Base-by-base conservation (phyloP, 768 basidiomycete species). In the Candolleomyces aberdarensis region DNA sequence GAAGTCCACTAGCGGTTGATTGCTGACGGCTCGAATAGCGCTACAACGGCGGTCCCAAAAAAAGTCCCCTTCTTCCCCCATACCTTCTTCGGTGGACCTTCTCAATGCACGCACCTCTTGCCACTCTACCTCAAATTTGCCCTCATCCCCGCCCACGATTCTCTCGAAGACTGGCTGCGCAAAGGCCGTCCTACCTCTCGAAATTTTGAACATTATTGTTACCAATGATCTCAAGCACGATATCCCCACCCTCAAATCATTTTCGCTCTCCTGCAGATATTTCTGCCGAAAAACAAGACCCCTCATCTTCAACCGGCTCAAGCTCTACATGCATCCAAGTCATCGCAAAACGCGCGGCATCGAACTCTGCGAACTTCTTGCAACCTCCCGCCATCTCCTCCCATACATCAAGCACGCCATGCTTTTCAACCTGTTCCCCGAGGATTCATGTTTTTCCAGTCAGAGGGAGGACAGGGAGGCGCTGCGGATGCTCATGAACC, bases 371-470 rank as follows among this genome's bases (percentile, higher is more conserved):
- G 49, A 59, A n/a, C 48, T 59, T 3, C 31, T 59, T 32, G 39
- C 49, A 32, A 20, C 49, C 9, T 53, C 40, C 3, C 59, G 59
- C 15, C 44, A 60, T 31, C 52, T 60, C 22, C 11, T 60, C 19
- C 59, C 59, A 7, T 31, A 60, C 44, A 55, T 60, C 40, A 29
- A 53, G 43, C 50, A 60, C 41, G 59, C 50, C 43, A 20, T 29
- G 32, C n/a, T 60, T 17, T 44, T 10, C 52, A 46, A n/a, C 43
- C 50, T 60, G 26, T 60, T 60, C 43, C 29, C 19, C 26, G 58
- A 59, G 20, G 49, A 50, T n/a, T 36, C 58, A 39, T 40, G 32
- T 5, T n/a, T 15, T 14, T 20, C 32, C 14, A 20, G n/a, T 19
- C 41, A 13, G 3, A 9, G 29, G 15, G 51, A 31, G 20, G 52